Base-by-base conservation (phyloP, 257 asterid genomes). In the Solanum piurae region DNA sequence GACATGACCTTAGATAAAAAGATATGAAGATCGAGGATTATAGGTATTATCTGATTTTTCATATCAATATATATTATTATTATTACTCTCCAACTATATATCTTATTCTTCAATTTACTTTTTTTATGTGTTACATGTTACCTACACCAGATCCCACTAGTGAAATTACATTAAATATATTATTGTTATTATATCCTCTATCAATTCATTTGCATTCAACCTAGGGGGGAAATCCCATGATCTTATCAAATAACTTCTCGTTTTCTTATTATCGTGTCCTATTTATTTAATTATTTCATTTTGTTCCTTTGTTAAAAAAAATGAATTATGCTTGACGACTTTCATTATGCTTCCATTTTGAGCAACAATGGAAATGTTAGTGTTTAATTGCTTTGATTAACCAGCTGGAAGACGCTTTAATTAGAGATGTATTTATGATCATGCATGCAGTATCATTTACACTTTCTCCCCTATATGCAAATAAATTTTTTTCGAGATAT, bases 31-130 rank as follows among this genome's bases (percentile, higher is more conserved):
- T 21, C 68, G 11, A 21, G 5, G 0, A 21, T 60, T 21, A 21
- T 0, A 6, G n/a, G 0, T 0, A 0, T 21, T 60, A 1, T 60
- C 27, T 60, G 9, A 0, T 58, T 58, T 20, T 58, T 4, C 9
- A 20, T 58, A 58, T 58, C 3, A 21, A 0, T 49, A 14, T 14
- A 21, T 20, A 18, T 52, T 55, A 18, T 52, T 16, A 16, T 52
- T 52, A 0, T 18, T 16, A 6, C 1, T 55, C 9, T 55, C 25
- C 66, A 58, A 58, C 66, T 58, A 58, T 52, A 52, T 55, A 55
- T 3, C 66, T 20, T 58, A 58, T 58, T 58, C 5, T 20, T 20
- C 25, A 55, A 55, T 20, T 20, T 55, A 55, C 64, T 52, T 5
- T 52, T 52, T 49, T 21, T 37, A 46, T 46, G 55, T 46, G 20